A percentile compares a stretch with the other conserved stretches of the same genome.
These are phyloP conservation scores for Begonia masoniana DNA, from an alignment of 306 rosid species.

Conservation along the genomic window DNA sequence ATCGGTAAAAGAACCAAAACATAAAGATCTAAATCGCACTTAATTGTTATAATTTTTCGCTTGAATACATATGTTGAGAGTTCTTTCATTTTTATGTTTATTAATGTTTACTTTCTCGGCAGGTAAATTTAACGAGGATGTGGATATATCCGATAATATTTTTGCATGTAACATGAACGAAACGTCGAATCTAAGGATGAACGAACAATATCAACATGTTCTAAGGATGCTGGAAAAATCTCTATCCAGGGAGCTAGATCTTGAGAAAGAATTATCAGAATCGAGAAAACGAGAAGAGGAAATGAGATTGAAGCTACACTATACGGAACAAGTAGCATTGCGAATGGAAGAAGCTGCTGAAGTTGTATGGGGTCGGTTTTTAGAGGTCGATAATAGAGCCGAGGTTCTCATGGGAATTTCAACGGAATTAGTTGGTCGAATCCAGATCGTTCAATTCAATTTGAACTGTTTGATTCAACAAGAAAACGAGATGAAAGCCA, in stretches of 20 bases:
- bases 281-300: conserved; percentile 59
- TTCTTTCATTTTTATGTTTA: too few species aligned
- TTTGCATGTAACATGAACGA: conserved; percentile 21
- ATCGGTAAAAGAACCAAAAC: too few species aligned
- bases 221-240: conserved; percentile 85
- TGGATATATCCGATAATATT: conserved; percentile 31
- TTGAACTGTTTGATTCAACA: conserved; percentile 36
- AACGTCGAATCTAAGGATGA: conserved; percentile 41
- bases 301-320: conserved; percentile 58
- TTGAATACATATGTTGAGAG: too few species aligned
- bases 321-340: conserved; percentile 59
- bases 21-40: too few species aligned
- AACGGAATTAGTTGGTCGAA: conserved; percentile 52
- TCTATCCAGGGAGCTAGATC: conserved; percentile 76
- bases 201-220: conserved; percentile 58
- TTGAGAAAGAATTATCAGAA: conserved; percentile 69
- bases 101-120: conserved; percentile 6
- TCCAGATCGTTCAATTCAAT: conserved; percentile 59
- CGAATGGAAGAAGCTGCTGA: conserved; percentile 80
- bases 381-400: conserved; percentile 83
- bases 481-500: conserved; percentile 47
- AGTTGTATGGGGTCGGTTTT: conserved; percentile 94
- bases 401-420: conserved; percentile 80
- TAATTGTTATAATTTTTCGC: too few species aligned
- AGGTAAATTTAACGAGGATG: conserved; percentile 42